A percentile compares a stretch with the other conserved stretches of the same genome.
Conservation (phyloP, 2,329 filamentous ascomycete species). For the Aspergillus oerlinghausenensis region DNA sequence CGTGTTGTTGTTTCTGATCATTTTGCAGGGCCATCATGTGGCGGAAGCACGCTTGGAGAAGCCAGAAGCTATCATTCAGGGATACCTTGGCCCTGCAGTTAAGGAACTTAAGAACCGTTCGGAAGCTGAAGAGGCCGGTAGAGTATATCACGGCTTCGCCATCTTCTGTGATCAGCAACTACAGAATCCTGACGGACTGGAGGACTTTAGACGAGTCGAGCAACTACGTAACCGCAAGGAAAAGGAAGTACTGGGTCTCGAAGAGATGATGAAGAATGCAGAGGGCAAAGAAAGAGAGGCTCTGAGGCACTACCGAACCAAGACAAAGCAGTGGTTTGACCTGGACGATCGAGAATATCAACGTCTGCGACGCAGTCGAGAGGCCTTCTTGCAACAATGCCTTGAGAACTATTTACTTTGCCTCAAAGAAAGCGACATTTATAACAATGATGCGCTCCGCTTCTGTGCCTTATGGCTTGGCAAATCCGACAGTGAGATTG, state of each 20-base stretch:
- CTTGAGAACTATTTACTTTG: constrained; percentile 90
- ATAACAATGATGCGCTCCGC: constrained; percentile 83
- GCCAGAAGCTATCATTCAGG: constrained; percentile 80
- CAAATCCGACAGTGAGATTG: constrained; percentile 67
- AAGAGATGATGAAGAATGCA: constrained; percentile 51
- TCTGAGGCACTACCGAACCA: constrained; percentile 59
- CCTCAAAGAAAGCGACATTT: constrained; percentile 76
- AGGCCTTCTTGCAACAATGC: constrained; percentile 80
- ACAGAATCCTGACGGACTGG: constrained; percentile 75
- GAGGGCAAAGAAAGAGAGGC: constrained; percentile 51
- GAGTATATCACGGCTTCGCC: constrained; percentile 93
- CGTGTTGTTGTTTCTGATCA: constrained; percentile 3
- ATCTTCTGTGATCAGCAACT: constrained; percentile 92
- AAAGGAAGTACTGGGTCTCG: constrained; percentile 72
- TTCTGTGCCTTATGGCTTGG: constrained; percentile 95
- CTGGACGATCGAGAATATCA: constrained; percentile 84
- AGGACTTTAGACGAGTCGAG: constrained; percentile 77
- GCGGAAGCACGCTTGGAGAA: constrained; percentile 88
- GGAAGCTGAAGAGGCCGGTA: constrained; percentile 69
- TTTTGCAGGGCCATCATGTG: constrained; percentile 67
- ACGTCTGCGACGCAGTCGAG: constrained; percentile 68
- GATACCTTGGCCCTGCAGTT: constrained; percentile 80
- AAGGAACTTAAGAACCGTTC: constrained; percentile 68
- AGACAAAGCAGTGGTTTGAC: constrained; percentile 83
- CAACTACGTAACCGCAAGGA: constrained; percentile 75